These are phyloP conservation scores for Kurtzmaniella quercitrusa DNA, from an alignment of 1,139 yeast genomes.

Conservation along the genomic window DNA sequence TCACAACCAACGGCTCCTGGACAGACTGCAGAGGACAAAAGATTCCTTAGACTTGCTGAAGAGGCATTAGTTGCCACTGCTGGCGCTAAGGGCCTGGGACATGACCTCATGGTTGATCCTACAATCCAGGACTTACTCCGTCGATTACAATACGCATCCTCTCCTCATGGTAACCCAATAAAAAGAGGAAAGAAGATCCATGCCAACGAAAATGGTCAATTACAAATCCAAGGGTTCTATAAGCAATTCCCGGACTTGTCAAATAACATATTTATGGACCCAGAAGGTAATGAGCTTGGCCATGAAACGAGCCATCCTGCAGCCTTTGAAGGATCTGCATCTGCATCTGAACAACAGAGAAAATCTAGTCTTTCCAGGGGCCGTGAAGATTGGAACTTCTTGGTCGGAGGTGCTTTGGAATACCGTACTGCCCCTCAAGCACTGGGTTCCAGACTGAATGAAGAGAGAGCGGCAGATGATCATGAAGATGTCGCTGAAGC, in stretches of 20 bases:
- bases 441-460: conserved; percentile 3
- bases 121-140: conserved; percentile 48
- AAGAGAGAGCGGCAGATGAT: conserved; percentile 10
- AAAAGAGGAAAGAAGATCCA: conserved; percentile 29
- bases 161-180: conserved; percentile 52
- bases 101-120: conserved; percentile 39
- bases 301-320: neutral
- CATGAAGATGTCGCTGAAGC: conserved; percentile 5
- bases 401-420: conserved; percentile 24
- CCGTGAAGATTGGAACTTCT: conserved; percentile 34
- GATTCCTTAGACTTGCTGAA: conserved; percentile 39
- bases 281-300: conserved; percentile 5
- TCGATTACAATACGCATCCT: conserved; percentile 48
- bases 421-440: conserved; percentile 7
- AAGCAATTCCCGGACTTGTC: conserved; percentile 41
- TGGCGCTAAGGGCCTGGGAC: conserved; percentile 23
- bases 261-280: conserved; percentile 33
- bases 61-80: conserved; percentile 48
- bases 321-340: conserved; percentile 1
- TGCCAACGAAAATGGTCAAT: conserved; percentile 39
- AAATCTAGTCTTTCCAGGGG: conserved; percentile 4
- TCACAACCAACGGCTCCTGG: neutral
- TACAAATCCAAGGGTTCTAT: conserved; percentile 42
- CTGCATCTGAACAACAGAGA: conserved; percentile 1
- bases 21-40: conserved; percentile 34